These are phyloP conservation scores for Cyberlindnera mycetangii DNA, from an alignment of 805 yeast genomes.

Conservation along the genomic window DNA sequence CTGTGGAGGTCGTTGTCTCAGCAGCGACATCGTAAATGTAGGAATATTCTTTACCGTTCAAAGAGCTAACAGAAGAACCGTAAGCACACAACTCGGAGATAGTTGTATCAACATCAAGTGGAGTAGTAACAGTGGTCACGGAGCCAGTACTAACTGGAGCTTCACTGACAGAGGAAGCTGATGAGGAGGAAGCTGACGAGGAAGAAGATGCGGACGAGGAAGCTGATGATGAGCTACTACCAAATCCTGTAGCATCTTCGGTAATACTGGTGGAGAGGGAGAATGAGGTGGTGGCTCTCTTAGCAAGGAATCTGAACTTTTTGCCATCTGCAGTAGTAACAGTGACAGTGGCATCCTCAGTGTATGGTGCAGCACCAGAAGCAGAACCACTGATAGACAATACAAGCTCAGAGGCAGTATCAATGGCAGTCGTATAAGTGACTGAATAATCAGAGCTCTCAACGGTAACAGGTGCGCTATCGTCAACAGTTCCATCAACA, in stretches of 20 bases:
- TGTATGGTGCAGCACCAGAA: constrained; percentile 16
- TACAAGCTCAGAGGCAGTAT: not conserved
- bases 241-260: too few relatives aligned
- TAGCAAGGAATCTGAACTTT: not conserved
- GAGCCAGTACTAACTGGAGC: not conserved
- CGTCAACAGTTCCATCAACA: constrained; percentile 7
- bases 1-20: not conserved
- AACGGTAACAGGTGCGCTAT: constrained; percentile 5
- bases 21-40: constrained; percentile 1
- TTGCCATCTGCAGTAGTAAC: not conserved
- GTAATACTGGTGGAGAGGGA: not conserved
- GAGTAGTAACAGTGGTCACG: constrained; percentile 5
- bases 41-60: constrained; percentile 5
- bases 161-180: not conserved
- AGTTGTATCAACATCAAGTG: not conserved
- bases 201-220: not conserved
- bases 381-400: constrained; percentile 12
- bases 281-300: constrained; percentile 2
- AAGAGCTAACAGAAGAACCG: constrained; percentile 1
- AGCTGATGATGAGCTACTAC: too few relatives aligned
- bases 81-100: constrained; percentile 3
- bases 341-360: constrained; percentile 3
- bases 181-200: not conserved
- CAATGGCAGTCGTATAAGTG: constrained; percentile 4
- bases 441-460: constrained; percentile 4